Evolutionary conservation across 1,139 yeast species (phyloP).

Genomic region (Taphrina communis): DNA sequence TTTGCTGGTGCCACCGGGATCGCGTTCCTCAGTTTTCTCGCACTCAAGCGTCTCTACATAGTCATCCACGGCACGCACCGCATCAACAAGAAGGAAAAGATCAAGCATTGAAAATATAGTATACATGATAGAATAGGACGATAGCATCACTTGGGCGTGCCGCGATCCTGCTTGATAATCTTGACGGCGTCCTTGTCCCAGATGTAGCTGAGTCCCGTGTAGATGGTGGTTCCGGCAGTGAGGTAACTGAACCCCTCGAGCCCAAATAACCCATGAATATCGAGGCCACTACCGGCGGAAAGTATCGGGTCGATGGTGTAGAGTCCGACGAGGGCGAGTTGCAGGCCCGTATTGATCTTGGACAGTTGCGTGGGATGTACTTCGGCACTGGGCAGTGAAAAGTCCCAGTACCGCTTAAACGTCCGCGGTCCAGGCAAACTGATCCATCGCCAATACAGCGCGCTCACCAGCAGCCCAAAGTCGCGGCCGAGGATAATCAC

Average conservation of each 20-base stretch:
- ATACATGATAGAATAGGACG: background rate
- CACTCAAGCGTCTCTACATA: conserved; percentile 15
- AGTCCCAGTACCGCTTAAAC: conserved; percentile 71
- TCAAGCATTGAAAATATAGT: background rate
- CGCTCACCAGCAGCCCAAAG: conserved; percentile 73
- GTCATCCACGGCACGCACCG: conserved; percentile 20
- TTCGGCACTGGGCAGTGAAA: conserved; percentile 80
- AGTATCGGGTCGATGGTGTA: conserved; percentile 30
- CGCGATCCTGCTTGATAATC: conserved; percentile 49
- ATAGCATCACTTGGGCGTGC: background rate
- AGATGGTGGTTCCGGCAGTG: conserved; percentile 77
- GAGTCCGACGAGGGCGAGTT: conserved; percentile 82
- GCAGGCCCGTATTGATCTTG: conserved; percentile 80
- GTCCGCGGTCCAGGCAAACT: conserved; percentile 82
- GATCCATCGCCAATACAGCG: conserved; percentile 71
- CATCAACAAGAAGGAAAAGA: background rate
- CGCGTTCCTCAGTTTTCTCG: conserved; percentile 21
- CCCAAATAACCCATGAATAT: conserved; percentile 41
- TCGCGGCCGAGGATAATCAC: conserved; percentile 83
- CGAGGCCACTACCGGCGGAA: background rate
- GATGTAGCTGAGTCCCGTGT: conserved; percentile 79
- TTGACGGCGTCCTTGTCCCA: conserved; percentile 71
- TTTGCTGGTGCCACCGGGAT: conserved; percentile 38
- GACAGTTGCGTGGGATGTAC: conserved; percentile 90
- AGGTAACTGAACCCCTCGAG: conserved; percentile 58